Base-by-base conservation (phyloP, 805 yeast genomes). In the Wickerhamiella nectarea region DNA sequence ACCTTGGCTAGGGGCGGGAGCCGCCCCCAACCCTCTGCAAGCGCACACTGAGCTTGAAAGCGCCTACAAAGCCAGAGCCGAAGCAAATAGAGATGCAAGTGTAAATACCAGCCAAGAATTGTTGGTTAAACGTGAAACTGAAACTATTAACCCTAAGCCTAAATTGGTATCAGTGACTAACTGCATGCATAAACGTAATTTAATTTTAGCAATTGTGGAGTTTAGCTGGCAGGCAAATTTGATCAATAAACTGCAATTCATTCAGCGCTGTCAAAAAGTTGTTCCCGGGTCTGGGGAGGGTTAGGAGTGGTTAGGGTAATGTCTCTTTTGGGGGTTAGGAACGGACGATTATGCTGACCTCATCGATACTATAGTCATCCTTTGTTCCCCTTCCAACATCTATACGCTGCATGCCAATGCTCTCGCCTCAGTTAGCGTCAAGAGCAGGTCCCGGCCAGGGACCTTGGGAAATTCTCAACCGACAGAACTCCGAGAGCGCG, bases 381-480 rank as follows among this genome's bases (percentile, higher is more conserved):
- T 18, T 29, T 19, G 18, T 22, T 38, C 19, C 34, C 35, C 25
- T 20, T 34, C 34, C 17, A 33, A 21, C 24, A 21, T 21, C 24
- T 8, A 21, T 5, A 31, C 43, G 21, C 18, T 40, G 24, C 12
- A 40, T 40, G 43, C 43, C 43, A 34, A 40, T 40, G 43, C 43
- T 40, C 29, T 40, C 43, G 25, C 43, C 43, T 10, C 43, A 40
- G 29, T 17, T 40, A 40, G 43, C 43, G 11, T 28, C 38, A 11
- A 34, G 43, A 35, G 43, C 43, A 22, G 43, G 43, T 19, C 43
- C 37, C 7, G 18, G 21, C 12, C 43, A 40, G 34, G 38, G 38
- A 10, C 43, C 43, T 3, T 40, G 43, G 43, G 43, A 40, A 34
- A 40, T 34, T 25, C 34, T 34, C 31, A 35, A 29, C 9, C 37